Percentiles rank a stretch among this genome's conserved stretches.
Evolutionary conservation across 2,329 filamentous ascomycete species (phyloP).

Genomic region (Chaetomium sp.): DNA sequence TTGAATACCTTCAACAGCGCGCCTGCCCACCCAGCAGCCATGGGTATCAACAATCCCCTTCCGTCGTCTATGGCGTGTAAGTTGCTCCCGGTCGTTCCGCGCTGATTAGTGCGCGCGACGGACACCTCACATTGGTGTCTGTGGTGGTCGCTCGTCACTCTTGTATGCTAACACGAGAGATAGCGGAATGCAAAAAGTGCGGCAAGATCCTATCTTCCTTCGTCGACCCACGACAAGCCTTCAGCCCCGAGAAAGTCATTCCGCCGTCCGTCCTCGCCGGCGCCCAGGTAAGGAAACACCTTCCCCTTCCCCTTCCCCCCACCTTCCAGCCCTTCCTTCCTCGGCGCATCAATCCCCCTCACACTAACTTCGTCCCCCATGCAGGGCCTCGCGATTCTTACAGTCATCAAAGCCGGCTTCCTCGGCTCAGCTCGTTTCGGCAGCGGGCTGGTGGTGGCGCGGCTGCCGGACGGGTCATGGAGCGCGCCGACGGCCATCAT

Average conservation of each 20-base stretch:
- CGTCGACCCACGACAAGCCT: slow-evolving; percentile 87
- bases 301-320: neutral
- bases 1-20: neutral
- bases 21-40: slow-evolving; percentile 37
- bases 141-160: neutral
- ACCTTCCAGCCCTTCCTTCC: neutral
- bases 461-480: slow-evolving; percentile 76
- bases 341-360: neutral
- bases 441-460: slow-evolving; percentile 78
- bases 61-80: slow-evolving; percentile 69
- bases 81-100: slow-evolving; percentile 41
- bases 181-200: slow-evolving; percentile 97
- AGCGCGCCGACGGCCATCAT: slow-evolving; percentile 80
- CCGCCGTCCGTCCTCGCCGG: slow-evolving; percentile 85
- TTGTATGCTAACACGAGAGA: slow-evolving; percentile 28
- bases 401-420: slow-evolving; percentile 85
- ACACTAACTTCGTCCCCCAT: neutral
- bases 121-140: neutral
- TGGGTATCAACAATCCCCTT: slow-evolving; percentile 68
- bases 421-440: slow-evolving; percentile 81
- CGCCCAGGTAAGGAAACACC: slow-evolving; percentile 68
- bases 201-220: slow-evolving; percentile 95
- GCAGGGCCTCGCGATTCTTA: slow-evolving; percentile 79
- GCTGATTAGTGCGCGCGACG: neutral
- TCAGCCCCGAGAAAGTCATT: slow-evolving; percentile 96